Evolutionary conservation across 768 basidiomycete genomes (phyloP), one percentile per base, ranked within the genome.

Genomic region (Royoungia palumana): DNA sequence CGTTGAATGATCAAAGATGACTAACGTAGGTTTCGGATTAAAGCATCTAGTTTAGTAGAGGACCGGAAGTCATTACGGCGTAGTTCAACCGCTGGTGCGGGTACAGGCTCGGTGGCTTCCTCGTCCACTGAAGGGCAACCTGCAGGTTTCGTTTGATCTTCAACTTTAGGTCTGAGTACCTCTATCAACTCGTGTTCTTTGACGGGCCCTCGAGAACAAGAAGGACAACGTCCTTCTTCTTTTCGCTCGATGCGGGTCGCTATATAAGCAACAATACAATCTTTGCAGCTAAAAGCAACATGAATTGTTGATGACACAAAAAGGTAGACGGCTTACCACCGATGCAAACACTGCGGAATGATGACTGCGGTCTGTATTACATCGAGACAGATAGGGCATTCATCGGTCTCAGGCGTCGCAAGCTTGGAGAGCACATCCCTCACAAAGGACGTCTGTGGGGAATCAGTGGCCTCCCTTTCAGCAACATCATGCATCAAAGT

Each of bases 21-120:
- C 74, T 45, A 62, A 81, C 89, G 76, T 5, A 98, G 76, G 62
- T 85, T 79, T 49, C 80, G 75, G 9, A 89, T 67, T 22, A 98
- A 70, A 1, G 94, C 94, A 46, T 93, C 80, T 4, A 98, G 73
- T 67, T 98, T 98, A 1, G 94, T 96, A 9, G 90, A 94, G 5
- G 90, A 87, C 34, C 81, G 78, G 67, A 96, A 91, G 67, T 94
- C 82, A 55, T 92, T 92, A 56, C 83, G 80, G 11, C 88, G 75
- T 38, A 94, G 68, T 13, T 79, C 70, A 22, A 92, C 72, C 14
- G 65, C 70, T 12, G 78, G 69, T 32, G 70, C 57, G 62, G 13
- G 63, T 44, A 61, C 42, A 60, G 16, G 62, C 45, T 56, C 53
- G 5, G 53, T 28, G 10, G 50, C 57, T 19, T 49, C 55, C 46